These are phyloP conservation scores for Tuber magnatum DNA, from an alignment of 495 filamentous ascomycete species.

Conservation along the genomic window DNA sequence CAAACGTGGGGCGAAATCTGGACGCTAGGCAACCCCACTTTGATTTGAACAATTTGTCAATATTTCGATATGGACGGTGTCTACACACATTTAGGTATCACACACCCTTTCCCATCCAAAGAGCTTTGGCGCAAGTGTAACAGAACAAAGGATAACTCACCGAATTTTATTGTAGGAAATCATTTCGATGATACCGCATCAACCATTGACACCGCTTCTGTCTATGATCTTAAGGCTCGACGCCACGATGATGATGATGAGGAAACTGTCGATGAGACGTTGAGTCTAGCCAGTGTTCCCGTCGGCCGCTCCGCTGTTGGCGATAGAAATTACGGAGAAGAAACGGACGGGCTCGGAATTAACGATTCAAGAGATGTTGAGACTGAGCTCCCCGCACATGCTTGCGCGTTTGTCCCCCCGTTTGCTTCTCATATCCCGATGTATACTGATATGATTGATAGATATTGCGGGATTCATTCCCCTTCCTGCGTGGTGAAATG, in stretches of 20 bases:
- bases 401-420: conserved; percentile 72
- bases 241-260: conserved; percentile 76
- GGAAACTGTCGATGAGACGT: conserved; percentile 79
- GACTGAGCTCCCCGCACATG: conserved; percentile 86
- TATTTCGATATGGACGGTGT: conserved; percentile 61
- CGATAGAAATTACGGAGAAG: conserved; percentile 55
- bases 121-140: conserved; percentile 61
- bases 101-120: conserved; percentile 55
- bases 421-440: neutral
- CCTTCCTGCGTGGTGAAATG: conserved; percentile 93
- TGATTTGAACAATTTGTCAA: neutral
- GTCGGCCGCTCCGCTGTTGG: conserved; percentile 67
- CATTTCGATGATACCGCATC: conserved; percentile 44
- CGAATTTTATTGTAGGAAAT: conserved; percentile 55
- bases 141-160: conserved; percentile 69
- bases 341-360: conserved; percentile 37
- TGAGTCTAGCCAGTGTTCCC: conserved; percentile 82
- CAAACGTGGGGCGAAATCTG: neutral
- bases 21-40: neutral
- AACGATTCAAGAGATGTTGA: conserved; percentile 56
- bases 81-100: conserved; percentile 75
- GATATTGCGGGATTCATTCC: conserved; percentile 97
- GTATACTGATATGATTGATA: conserved; percentile 40
- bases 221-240: conserved; percentile 49
- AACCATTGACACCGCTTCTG: conserved; percentile 41